Conservation (phyloP, 495 filamentous ascomycete genomes). For the Neurospora terricola region DNA sequence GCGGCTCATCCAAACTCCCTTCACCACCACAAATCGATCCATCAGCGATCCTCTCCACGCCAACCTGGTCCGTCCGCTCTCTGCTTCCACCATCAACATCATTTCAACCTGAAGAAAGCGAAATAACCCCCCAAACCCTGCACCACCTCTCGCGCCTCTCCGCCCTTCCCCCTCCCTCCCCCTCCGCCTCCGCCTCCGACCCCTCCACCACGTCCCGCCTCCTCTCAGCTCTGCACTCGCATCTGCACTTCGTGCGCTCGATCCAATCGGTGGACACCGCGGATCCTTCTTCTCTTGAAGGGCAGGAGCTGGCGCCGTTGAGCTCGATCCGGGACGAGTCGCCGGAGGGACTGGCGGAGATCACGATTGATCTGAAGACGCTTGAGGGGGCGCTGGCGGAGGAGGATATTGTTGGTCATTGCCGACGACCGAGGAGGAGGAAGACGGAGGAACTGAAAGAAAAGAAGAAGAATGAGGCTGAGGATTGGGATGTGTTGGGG, state of each 20-base stretch:
- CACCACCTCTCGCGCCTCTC: constrained; percentile 85
- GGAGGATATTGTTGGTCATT: constrained; percentile 36
- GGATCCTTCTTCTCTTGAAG: constrained; percentile 14
- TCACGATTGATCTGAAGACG: constrained; percentile 30
- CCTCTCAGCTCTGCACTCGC: constrained; percentile 64
- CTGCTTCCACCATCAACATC: constrained; percentile 48
- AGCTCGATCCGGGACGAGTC: constrained; percentile 78
- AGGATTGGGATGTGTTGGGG: constrained; percentile 61
- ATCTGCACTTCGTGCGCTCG: constrained; percentile 79
- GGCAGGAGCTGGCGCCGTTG: constrained; percentile 49
- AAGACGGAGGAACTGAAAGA: constrained; percentile 11
- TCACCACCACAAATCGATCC: constrained; percentile 5
- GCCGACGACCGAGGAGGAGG: constrained; percentile 32
- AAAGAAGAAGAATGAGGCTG: constrained; percentile 21
- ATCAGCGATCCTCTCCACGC: constrained; percentile 49
- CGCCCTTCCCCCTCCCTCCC: constrained; percentile 65
- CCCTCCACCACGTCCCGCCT: constrained; percentile 41
- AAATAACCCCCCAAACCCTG: constrained; percentile 42
- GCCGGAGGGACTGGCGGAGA: constrained; percentile 27
- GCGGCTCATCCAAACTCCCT: constrained; percentile 2
- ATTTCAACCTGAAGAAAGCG: constrained; percentile 2
- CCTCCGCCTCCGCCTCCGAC: constrained; percentile 25
- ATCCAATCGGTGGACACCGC: constrained; percentile 72
- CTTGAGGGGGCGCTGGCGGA: constrained; percentile 26
- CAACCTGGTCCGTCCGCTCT: constrained; percentile 77